Conservation (phyloP, 768 basidiomycete species). For the Termitomyces bulborhizus region DNA sequence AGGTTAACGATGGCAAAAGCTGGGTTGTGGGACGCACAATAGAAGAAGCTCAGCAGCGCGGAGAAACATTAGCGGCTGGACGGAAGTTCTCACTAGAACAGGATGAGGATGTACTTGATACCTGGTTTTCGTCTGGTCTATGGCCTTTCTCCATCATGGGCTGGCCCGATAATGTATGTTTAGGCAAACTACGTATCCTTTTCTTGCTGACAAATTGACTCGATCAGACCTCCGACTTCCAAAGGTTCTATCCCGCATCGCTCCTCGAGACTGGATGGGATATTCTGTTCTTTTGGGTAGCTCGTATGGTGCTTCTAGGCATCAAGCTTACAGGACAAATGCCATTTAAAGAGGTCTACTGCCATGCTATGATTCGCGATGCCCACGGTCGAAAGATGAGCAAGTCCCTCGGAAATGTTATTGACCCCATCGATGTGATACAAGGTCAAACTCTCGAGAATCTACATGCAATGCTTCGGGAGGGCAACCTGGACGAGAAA, state of each 20-base stretch:
- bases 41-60: conserved; percentile 75
- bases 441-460: conserved; percentile 74
- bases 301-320: conserved; percentile 95
- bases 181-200: not conserved
- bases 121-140: conserved; percentile 96
- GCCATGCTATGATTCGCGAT: conserved; percentile 98
- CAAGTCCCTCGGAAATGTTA: conserved; percentile 96
- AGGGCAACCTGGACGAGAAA: conserved; percentile 90
- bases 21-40: conserved; percentile 88
- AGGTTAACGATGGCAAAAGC: conserved; percentile 65
- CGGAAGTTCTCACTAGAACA: conserved; percentile 74
- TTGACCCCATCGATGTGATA: conserved; percentile 95
- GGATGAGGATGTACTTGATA: conserved; percentile 96
- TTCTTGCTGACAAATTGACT: not conserved
- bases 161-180: conserved; percentile 84
- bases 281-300: conserved; percentile 99
- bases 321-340: conserved; percentile 82
- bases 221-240: conserved; percentile 64
- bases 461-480: conserved; percentile 78
- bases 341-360: conserved; percentile 94
- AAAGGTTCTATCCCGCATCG: conserved; percentile 83
- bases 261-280: conserved; percentile 98
- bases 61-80: conserved; percentile 61
- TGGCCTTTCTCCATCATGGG: conserved; percentile 99
- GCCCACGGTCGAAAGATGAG: conserved; percentile 99